Base-by-base conservation (phyloP, 768 basidiomycete genomes). In the Scleroderma citrinum region DNA sequence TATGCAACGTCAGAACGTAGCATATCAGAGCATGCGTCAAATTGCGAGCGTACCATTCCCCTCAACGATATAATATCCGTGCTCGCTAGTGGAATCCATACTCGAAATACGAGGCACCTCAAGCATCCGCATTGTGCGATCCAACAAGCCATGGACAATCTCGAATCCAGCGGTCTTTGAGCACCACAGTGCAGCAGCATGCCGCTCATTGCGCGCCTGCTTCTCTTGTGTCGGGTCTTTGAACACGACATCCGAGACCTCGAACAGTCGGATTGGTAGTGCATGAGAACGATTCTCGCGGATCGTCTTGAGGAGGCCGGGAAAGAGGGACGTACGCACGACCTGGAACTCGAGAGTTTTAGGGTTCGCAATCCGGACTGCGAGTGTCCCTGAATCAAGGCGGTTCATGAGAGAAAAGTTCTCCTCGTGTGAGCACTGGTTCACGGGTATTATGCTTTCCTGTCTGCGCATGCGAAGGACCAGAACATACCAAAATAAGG, bases 331-430 rank as follows among this genome's bases (percentile, higher is more conserved):
- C 2, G 96, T 97, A 54, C 96, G 88, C 38, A 98, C 92, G 50
- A 98, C 87, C 70, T 99, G 96, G 71, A 96, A 98, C 67, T 98
- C 96, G 56, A 92, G 78, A 20, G 96, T 92, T 71, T 96, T 97
- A 1, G 96, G 96, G 69, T 99, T 99, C 50, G 88, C 92, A 52
- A 98, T 91, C 59, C 87, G 87, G 53, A 98, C 83, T 1, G 87
- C 95, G 19, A 80, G 77, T 31, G 78, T 78, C 35, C 83, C 83
- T 55, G 90, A 86, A 67, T 98, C 95, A 26, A 72, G 61, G 51
- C 84, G 86, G 71, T 96, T 96, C 54, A 99, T 76, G 75, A 83
- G 93, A 44, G 82, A 86, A 62, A 97, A 99, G 72, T 97, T 98
- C 71, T 99, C 96, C 68, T 97, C 95, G 60, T 93, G 92, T 11